These are phyloP conservation scores for Corynascus novoguineensis DNA, from an alignment of 495 filamentous ascomycete species.

Conservation along the genomic window DNA sequence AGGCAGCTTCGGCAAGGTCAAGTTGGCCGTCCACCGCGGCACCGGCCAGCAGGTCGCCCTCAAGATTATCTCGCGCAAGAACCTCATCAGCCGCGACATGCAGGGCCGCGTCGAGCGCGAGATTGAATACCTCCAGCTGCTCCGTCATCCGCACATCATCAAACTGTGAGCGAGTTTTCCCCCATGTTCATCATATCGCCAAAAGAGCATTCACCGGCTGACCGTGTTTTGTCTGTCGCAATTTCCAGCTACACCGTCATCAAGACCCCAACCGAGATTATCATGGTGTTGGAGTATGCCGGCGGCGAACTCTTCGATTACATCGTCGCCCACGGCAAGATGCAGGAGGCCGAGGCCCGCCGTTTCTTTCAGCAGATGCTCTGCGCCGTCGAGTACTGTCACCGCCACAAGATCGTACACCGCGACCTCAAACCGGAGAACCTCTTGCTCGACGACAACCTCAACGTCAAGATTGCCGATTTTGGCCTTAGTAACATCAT, in stretches of 20 bases:
- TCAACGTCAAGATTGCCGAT: constrained; percentile 98
- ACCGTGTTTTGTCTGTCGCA: constrained; percentile 6
- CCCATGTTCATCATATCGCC: background rate
- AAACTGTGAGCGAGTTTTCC: constrained; percentile 63
- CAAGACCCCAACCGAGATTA: constrained; percentile 85
- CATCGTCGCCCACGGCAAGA: constrained; percentile 83
- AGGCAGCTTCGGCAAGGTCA: constrained; percentile 97
- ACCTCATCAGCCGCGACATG: constrained; percentile 94
- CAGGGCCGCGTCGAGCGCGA: constrained; percentile 93
- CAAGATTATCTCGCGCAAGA: constrained; percentile 94
- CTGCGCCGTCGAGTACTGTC: constrained; percentile 98
- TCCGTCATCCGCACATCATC: constrained; percentile 97
- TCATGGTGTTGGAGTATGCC: constrained; percentile 98
- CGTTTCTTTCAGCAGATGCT: constrained; percentile 99
- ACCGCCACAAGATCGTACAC: constrained; percentile 97
- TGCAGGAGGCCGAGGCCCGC: constrained; percentile 81
- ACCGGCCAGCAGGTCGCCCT: constrained; percentile 91
- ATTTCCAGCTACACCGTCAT: constrained; percentile 83
- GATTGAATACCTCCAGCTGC: constrained; percentile 93
- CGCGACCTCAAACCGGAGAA: constrained; percentile 98
- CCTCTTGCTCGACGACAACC: constrained; percentile 81
- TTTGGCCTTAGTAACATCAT: constrained; percentile 99
- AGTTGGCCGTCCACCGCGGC: constrained; percentile 84
- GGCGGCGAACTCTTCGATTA: constrained; percentile 97
- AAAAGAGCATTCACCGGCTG: background rate